phyloP scores from a whole-genome alignment of 768 basidiomycete genomes.

The Flagelloscypha sp. region DNA sequence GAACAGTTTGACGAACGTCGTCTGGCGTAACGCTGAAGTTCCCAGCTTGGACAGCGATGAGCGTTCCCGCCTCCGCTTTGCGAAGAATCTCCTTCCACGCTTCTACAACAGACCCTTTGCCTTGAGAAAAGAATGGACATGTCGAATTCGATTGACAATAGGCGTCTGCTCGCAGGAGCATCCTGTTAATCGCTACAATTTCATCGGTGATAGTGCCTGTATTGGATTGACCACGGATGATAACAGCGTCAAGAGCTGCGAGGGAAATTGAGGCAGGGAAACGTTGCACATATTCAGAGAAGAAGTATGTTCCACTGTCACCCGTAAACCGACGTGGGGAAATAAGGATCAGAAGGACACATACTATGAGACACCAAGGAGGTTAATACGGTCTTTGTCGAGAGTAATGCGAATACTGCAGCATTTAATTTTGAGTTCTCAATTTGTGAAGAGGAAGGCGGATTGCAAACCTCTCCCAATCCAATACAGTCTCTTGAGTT shows the following conservation, averaged over 20 bases:
- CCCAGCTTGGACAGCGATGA: too few species aligned
- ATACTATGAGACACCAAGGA: conserved; percentile 8
- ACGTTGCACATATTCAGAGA: conserved; percentile 3
- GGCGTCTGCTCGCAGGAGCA: conserved; percentile 13
- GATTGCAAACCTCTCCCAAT: too few species aligned
- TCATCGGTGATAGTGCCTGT: conserved; percentile 9
- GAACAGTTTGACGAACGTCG: too few species aligned
- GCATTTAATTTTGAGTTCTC: too few species aligned
- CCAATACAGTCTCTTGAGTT: conserved; percentile 6
- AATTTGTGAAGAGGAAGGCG: too few species aligned
- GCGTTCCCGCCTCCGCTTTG: too few species aligned
- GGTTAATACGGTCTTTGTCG: conserved; percentile 6
- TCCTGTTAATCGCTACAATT: conserved; percentile 10
- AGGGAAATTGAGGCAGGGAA: conserved; percentile 8
- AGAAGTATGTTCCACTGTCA: conserved; percentile 9
- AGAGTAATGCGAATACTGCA: conserved; percentile 7
- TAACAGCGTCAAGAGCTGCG: conserved; percentile 8
- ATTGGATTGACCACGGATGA: conserved; percentile 1
- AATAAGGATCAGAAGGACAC: background rate
- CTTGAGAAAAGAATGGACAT: conserved; percentile 13
- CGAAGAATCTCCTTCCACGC: too few species aligned
- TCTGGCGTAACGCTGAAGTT: too few species aligned
- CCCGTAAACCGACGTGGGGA: background rate
- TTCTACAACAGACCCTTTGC: conserved; percentile 28
- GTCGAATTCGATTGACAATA: conserved; percentile 10